phyloP scores from a whole-genome alignment of 2,329 filamentous ascomycete genomes.

The Penicillium sp. region DNA sequence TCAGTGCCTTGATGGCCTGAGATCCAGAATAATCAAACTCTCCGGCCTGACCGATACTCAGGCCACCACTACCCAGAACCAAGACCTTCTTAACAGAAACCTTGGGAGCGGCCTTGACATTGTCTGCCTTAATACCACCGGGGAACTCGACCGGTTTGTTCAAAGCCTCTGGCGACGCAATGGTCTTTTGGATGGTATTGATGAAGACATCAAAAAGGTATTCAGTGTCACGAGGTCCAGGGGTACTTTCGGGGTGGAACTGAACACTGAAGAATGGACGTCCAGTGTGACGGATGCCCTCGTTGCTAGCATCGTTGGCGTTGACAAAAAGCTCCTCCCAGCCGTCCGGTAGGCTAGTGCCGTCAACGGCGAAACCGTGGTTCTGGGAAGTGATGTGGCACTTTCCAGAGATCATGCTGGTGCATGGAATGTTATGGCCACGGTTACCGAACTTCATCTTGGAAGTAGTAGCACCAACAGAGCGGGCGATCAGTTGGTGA shows the following conservation, averaged over 20 bases:
- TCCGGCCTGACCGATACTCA: constrained; percentile 95
- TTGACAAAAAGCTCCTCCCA: constrained; percentile 98
- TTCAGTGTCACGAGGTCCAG: constrained; percentile 90
- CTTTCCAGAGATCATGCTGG: constrained; percentile 87
- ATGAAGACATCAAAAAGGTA: constrained; percentile 97
- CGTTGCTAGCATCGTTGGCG: constrained; percentile 95
- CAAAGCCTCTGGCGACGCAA: constrained; percentile 62
- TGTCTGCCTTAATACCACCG: constrained; percentile 73
- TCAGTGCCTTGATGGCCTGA: constrained; percentile 96
- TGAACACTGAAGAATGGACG: constrained; percentile 98
- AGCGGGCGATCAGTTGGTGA: constrained; percentile 85
- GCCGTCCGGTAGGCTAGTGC: constrained; percentile 63
- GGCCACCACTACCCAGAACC: constrained; percentile 85
- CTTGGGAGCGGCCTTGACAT: constrained; percentile 66
- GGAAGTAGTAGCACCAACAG: constrained; percentile 73
- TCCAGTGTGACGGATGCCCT: constrained; percentile 82
- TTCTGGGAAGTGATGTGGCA: constrained; percentile 99
- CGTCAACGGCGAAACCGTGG: constrained; percentile 90
- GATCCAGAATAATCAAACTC: constrained; percentile 99
- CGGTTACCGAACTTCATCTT: constrained; percentile 99
- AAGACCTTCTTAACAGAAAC: constrained; percentile 91
- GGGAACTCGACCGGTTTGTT: constrained; percentile 75
- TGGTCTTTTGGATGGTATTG: constrained; percentile 67
- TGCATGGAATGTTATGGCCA: constrained; percentile 97
- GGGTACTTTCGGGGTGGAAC: constrained; percentile 96